Base-by-base conservation (phyloP, 768 basidiomycete species). In the Dictyophora rubrovolvata region DNA sequence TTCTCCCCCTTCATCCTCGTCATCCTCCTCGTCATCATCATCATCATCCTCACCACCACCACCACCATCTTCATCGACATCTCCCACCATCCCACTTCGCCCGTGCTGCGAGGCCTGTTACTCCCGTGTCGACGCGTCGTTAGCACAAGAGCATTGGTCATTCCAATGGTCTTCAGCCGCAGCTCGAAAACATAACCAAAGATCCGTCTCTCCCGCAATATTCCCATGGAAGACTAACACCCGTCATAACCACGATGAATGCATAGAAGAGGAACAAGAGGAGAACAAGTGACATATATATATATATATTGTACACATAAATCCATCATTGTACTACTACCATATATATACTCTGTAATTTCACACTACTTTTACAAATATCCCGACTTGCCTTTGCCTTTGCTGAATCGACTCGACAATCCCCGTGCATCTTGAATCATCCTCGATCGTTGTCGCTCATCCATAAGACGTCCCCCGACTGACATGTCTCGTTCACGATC, bases 401-500 rank as follows among this genome's bases (percentile, higher is more conserved):
- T 71, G 8, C 89, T 89, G 68, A 97, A 97, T 55, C 92, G 75
- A 66, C 91, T 89, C 34, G 87, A 84, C 16, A 97, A 74, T 6
- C 85, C 83, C 62, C 81, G 83, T 11, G 93, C 86, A 63, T 97
- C 93, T 59, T 77, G 80, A 66, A 98, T 77, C 69, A 91, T 76
- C 66, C 83, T 84, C 56, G 80, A 77, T 62, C 95, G 78, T 67
- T 89, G 85, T 49, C 76, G 78, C 61, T 96, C 94, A 66, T 91
- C 93, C 89, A 99, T 88, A 33, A 96, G 75, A 53, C 89, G 75
- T 14, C 95, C 94, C 1, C 85, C 85, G 3, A 95, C 65, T 1
- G 79, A 80, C 93, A 99, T 96, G 70, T 95, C 92, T 28, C 93
- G 77, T 36, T 83, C 75, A 66, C 90, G 92, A 65, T 99, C 95